These are phyloP conservation scores for Xerocomus potaroensis DNA, from an alignment of 768 basidiomycete genomes.

Conservation along the genomic window DNA sequence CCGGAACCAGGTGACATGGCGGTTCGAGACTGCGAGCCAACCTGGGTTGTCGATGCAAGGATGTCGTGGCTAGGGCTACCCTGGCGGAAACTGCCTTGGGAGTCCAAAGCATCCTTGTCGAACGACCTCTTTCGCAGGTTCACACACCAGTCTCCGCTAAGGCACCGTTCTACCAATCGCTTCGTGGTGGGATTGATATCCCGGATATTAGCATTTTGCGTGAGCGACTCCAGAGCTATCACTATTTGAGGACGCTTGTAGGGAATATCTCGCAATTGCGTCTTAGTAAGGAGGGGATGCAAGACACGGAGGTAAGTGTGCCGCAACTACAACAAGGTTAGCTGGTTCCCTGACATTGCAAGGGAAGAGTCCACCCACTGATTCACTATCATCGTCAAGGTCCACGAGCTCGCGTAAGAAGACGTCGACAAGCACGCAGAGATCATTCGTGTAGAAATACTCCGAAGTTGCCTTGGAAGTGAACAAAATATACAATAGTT, in stretches of 20 bases:
- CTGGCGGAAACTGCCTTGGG: constrained; percentile 30
- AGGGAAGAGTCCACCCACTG: constrained; percentile 47
- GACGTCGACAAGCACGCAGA: constrained; percentile 94
- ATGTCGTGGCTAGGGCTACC: constrained; percentile 44
- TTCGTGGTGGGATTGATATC: constrained; percentile 85
- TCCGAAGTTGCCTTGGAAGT: constrained; percentile 90
- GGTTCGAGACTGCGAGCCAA: constrained; percentile 1
- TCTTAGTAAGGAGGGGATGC: constrained; percentile 91
- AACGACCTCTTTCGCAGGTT: constrained; percentile 47
- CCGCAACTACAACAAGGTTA: constrained; percentile 53
- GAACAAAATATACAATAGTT: constrained; percentile 91
- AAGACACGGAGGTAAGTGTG: constrained; percentile 97
- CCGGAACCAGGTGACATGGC: constrained; percentile 4
- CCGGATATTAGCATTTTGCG: constrained; percentile 68
- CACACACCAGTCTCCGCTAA: constrained; percentile 83
- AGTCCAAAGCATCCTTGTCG: constrained; percentile 24
- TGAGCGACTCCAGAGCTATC: constrained; percentile 71
- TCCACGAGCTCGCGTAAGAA: constrained; percentile 93
- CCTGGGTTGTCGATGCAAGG: constrained; percentile 35
- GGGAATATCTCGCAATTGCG: constrained; percentile 77
- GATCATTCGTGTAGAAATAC: constrained; percentile 97
- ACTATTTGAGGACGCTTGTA: constrained; percentile 94
- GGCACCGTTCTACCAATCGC: constrained; percentile 88
- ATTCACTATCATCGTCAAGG: constrained; percentile 90
- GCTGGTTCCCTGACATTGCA: constrained; percentile 1